Evolutionary conservation across 148 eudicot species (phyloP).

Genomic region (Rhododendron simsii): DNA sequence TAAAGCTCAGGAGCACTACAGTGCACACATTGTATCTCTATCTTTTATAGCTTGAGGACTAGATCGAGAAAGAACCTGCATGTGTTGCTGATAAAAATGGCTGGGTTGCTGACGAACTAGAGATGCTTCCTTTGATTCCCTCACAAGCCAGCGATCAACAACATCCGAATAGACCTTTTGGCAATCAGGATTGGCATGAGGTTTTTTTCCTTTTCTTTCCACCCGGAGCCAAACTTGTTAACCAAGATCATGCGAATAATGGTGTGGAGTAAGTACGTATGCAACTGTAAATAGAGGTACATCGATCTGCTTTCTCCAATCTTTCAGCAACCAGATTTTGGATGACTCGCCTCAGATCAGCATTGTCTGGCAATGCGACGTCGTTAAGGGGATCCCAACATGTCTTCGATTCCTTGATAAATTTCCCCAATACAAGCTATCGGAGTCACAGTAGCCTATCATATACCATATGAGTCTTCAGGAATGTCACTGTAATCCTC

Average conservation of each 20-base stretch:
- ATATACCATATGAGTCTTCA: slow-evolving; percentile 4
- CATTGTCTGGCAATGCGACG: neutral
- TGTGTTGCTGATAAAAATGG: neutral
- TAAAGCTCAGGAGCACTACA: neutral
- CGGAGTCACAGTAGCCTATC: neutral
- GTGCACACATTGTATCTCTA: neutral
- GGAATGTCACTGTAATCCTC: neutral
- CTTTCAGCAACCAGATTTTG: neutral
- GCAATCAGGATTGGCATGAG: neutral
- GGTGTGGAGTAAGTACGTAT: neutral
- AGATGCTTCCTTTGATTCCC: neutral
- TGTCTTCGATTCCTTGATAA: neutral
- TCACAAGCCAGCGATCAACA: slow-evolving; percentile 1
- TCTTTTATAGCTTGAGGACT: neutral
- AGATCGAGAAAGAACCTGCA: neutral
- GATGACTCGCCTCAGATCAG: neutral
- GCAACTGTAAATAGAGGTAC: neutral
- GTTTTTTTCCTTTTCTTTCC: neutral
- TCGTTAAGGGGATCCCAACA: neutral
- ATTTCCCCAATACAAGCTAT: slow-evolving; percentile 7
- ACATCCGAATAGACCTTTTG: neutral
- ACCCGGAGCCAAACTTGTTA: neutral
- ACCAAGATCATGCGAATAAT: neutral
- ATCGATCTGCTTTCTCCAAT: neutral
- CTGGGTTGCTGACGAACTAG: neutral